Conservation (phyloP, 371 early-diverging fungal genomes). For the Mortierella sp. region DNA sequence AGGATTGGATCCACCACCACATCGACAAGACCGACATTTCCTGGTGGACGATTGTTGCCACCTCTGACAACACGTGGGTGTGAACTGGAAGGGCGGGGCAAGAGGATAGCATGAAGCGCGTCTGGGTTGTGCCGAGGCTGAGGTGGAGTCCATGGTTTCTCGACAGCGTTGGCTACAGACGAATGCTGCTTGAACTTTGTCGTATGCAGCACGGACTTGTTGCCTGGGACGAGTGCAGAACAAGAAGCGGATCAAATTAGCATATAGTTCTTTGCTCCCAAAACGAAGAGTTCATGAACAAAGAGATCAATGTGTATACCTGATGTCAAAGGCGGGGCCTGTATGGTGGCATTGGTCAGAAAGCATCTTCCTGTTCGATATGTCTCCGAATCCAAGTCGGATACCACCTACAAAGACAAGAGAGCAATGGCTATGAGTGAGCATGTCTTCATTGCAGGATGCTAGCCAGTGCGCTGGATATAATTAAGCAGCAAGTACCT, state of each 20-base stretch:
- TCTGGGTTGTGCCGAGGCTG: slow-evolving; percentile 33
- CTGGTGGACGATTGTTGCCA: slow-evolving; percentile 29
- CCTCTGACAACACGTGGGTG: slow-evolving; percentile 28
- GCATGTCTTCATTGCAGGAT: not conserved
- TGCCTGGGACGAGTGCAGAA: not conserved
- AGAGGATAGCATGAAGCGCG: slow-evolving; percentile 24
- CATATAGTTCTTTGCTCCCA: not conserved
- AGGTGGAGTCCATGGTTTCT: slow-evolving; percentile 7
- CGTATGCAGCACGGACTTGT: not conserved
- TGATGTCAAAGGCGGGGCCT: not conserved
- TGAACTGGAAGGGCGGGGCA: slow-evolving; percentile 34
- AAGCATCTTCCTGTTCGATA: slow-evolving; percentile 41
- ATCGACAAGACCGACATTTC: slow-evolving; percentile 58
- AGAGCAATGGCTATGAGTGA: not conserved
- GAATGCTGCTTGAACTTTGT: slow-evolving; percentile 35
- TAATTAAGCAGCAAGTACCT: slow-evolving; percentile 48
- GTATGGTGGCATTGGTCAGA: not conserved
- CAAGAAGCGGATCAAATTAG: not conserved
- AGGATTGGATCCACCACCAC: slow-evolving; percentile 71
- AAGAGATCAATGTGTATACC: not conserved
- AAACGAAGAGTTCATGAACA: not conserved
- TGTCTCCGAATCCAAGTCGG: slow-evolving; percentile 8
- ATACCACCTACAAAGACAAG: slow-evolving; percentile 10
- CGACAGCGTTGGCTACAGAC: slow-evolving; percentile 2
- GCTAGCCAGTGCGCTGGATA: not conserved